Conservation (phyloP, 441 rosid species). For the Corymbia calophylla region DNA sequence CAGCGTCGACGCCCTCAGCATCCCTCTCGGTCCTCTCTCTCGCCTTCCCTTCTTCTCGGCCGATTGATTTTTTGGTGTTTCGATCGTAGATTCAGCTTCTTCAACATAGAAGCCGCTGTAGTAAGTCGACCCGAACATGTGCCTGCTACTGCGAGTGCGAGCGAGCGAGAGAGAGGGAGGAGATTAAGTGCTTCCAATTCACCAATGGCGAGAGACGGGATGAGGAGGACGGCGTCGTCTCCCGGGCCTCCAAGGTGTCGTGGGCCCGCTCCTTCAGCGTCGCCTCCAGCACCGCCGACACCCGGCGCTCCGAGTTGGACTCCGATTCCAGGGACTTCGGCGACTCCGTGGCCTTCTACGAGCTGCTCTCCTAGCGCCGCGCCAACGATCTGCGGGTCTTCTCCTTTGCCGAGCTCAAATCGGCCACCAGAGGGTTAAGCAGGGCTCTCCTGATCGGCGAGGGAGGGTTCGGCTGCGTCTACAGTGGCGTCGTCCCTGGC, state of each 20-base stretch:
- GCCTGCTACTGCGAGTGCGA: neutral
- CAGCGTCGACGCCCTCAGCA: too few relatives aligned
- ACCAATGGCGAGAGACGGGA: constrained; percentile 53
- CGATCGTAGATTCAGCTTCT: too few relatives aligned
- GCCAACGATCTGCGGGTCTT: constrained; percentile 68
- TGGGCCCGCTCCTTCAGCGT: constrained; percentile 92
- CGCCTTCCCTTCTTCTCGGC: too few relatives aligned
- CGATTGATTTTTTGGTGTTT: too few relatives aligned
- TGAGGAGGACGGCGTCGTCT: constrained; percentile 24
- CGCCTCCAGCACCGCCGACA: constrained; percentile 57
- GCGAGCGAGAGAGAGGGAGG: neutral
- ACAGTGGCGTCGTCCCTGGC: constrained; percentile 40
- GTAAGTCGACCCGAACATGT: too few relatives aligned
- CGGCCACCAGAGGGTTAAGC: constrained; percentile 59
- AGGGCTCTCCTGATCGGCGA: constrained; percentile 57
- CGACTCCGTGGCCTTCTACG: constrained; percentile 40
- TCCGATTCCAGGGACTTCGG: constrained; percentile 73
- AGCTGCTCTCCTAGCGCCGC: constrained; percentile 48
- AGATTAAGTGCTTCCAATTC: constrained; percentile 94
- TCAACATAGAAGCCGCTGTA: too few relatives aligned
- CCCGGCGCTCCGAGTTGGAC: constrained; percentile 76
- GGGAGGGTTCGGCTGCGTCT: constrained; percentile 70
- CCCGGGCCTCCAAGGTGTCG: constrained; percentile 54
- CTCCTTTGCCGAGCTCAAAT: constrained; percentile 47
- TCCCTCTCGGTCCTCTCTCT: too few relatives aligned